Percentiles rank a stretch among this genome's conserved stretches.
Evolutionary conservation across 2,329 filamentous ascomycete genomes (phyloP).

Genomic region (Hypoxylon sp.): DNA sequence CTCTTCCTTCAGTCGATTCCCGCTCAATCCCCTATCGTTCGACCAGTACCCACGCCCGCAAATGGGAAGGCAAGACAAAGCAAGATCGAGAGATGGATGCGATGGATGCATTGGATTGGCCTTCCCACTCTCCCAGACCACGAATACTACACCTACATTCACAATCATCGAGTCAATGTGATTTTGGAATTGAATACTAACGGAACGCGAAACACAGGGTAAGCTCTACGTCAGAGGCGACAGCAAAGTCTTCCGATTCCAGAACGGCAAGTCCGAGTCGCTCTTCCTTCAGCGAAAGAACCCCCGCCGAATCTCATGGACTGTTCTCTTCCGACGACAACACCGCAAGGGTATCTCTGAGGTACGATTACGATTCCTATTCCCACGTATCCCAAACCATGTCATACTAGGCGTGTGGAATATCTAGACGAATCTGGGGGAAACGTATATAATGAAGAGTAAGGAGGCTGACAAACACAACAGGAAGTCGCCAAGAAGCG

Average conservation of each 20-base stretch:
- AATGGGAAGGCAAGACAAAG: conserved; percentile 19
- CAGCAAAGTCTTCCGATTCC: conserved; percentile 99
- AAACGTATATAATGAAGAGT: background rate
- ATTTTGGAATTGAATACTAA: conserved; percentile 47
- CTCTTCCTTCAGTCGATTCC: conserved; percentile 18
- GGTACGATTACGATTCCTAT: conserved; percentile 71
- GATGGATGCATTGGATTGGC: conserved; percentile 9
- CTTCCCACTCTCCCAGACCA: background rate
- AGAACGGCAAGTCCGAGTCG: conserved; percentile 99
- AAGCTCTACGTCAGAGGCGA: conserved; percentile 99
- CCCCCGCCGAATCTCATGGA: conserved; percentile 99
- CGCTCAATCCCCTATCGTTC: conserved; percentile 37
- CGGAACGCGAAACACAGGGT: conserved; percentile 73
- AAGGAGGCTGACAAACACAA: conserved; percentile 49
- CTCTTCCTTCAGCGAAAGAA: conserved; percentile 99
- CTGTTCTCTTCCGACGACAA: conserved; percentile 96
- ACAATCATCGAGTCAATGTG: conserved; percentile 1
- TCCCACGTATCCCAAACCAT: background rate
- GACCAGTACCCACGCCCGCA: conserved; percentile 43
- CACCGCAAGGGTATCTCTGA: conserved; percentile 99
- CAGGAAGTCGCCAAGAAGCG: conserved; percentile 99
- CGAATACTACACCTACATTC: background rate
- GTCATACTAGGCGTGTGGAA: background rate
- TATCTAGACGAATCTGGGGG: background rate
- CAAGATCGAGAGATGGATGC: conserved; percentile 5